These are phyloP conservation scores for Cladosporium sp. DNA, from an alignment of 2,329 filamentous ascomycete species.

Conservation along the genomic window DNA sequence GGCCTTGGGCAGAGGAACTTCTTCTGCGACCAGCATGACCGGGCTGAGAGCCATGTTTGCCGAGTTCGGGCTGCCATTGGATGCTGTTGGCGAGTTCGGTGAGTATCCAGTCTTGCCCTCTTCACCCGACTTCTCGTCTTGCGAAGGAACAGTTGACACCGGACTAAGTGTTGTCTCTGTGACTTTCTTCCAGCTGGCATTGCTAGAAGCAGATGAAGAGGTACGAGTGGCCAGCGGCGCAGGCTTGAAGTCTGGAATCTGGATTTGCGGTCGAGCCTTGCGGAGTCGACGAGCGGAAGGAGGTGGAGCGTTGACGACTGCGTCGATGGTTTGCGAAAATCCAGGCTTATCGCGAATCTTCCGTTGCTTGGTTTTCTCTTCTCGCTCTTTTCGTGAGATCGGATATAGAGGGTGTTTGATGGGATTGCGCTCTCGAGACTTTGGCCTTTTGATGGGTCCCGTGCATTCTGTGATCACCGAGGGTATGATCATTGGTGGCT, in stretches of 20 bases:
- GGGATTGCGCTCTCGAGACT: slow-evolving; percentile 28
- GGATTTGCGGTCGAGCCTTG: slow-evolving; percentile 35
- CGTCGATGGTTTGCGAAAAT: slow-evolving; percentile 29
- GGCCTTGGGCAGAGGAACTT: slow-evolving; percentile 33
- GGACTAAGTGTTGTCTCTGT: slow-evolving; percentile 32
- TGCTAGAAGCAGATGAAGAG: slow-evolving; percentile 33
- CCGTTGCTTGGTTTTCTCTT: slow-evolving; percentile 35
- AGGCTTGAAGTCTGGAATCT: slow-evolving; percentile 31
- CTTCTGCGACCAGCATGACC: slow-evolving; percentile 39
- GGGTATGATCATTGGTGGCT: slow-evolving; percentile 27
- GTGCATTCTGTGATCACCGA: slow-evolving; percentile 37
- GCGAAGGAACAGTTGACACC: slow-evolving; percentile 32
- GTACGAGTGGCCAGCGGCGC: slow-evolving; percentile 28
- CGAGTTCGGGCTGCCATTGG: slow-evolving; percentile 21
- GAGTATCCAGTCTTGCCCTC: slow-evolving; percentile 30
- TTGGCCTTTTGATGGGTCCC: slow-evolving; percentile 35
- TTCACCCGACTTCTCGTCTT: slow-evolving; percentile 23
- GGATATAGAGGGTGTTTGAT: slow-evolving; percentile 24
- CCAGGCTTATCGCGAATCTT: slow-evolving; percentile 36
- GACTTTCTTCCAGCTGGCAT: slow-evolving; percentile 33
- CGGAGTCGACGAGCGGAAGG: slow-evolving; percentile 27
- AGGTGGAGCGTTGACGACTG: slow-evolving; percentile 29
- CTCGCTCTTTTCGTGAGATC: slow-evolving; percentile 31
- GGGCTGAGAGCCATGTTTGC: slow-evolving; percentile 31
- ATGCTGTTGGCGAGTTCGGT: slow-evolving; percentile 30